Conservation (phyloP, 305 asterid genomes). For the Withania somnifera region DNA sequence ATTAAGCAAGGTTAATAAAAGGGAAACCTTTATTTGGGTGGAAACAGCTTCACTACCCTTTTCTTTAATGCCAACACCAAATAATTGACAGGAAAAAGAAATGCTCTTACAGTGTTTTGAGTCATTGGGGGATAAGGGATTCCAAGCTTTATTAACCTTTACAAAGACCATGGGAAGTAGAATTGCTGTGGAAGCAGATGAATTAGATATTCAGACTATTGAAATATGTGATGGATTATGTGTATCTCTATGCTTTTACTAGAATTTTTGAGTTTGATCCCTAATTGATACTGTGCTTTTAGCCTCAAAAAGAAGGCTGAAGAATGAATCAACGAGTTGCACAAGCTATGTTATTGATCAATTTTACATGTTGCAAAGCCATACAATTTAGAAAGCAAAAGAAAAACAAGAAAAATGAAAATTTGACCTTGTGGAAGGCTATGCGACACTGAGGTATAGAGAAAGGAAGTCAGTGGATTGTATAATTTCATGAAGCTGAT, state of each 20-base stretch:
- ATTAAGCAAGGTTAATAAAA: neutral
- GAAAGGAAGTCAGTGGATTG: neutral
- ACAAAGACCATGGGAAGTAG: neutral
- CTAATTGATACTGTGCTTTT: neutral
- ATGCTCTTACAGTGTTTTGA: neutral
- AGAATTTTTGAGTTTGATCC: neutral
- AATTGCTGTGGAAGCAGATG: neutral
- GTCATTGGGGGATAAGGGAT: neutral
- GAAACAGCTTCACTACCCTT: neutral
- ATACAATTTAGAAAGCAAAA: neutral
- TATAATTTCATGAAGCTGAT: neutral
- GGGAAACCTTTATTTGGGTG: neutral
- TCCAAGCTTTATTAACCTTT: neutral
- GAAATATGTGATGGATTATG: neutral
- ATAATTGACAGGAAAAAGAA: neutral
- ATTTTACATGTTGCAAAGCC: neutral
- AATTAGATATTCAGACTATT: neutral
- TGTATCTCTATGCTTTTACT: neutral
- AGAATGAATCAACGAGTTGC: neutral
- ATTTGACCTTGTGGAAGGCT: neutral
- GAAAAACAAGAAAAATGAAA: neutral
- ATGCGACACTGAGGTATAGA: neutral
- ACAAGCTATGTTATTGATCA: neutral
- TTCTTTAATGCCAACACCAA: neutral
- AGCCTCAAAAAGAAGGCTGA: neutral